Base-by-base conservation (phyloP, 1,284 basidiomycete genomes). In the Irpex rosettiformis region DNA sequence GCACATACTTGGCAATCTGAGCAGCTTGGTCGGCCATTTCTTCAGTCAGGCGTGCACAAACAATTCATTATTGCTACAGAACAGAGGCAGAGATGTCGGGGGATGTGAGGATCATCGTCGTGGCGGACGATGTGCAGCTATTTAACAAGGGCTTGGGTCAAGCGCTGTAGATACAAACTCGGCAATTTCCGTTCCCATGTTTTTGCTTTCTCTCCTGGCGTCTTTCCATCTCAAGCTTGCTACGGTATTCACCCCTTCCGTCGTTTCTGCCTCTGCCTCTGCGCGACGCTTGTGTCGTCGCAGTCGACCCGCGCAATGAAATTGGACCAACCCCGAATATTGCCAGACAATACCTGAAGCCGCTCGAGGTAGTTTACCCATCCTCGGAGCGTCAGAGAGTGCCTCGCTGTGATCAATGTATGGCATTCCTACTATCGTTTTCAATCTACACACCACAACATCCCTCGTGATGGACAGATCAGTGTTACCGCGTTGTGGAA, bases 1-100 rank as follows among this genome's bases (percentile, higher is more conserved):
- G 22, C 27, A 61, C 67, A 52, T 58, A 70, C 69, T 64, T 61
- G 55, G 65, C 59, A 30, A 68, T 62, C 27, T 65, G 64, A 52
- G 65, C 62, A 16, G 68, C 62, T 62, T 66, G 68, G 62, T 70
- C 68, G 16, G 67, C 61, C 69, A 70, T 70, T n/a, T 54, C 45
- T 48, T 56, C 49, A 58, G 24, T 61, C 53, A 58, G 60, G 57
- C 54, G 49, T 30, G 21, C 37, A 18, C 8, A 18, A n/a, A 11
- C 52, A n/a, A 25, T 8, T 27, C 56, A 61, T 61, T 58, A 21
- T 57, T 5, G 21, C 27, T 28, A 56, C 33, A 24, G 53, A 27
- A 30, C 18, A 43, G 37, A 11, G 30, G 21, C 40, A 21, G 49
- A 22, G 54, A 48, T 45, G 18, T 33, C 10, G 24, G 49, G 37